Base-by-base conservation (phyloP, 1,284 basidiomycete species). In the Tremellales sp. region DNA sequence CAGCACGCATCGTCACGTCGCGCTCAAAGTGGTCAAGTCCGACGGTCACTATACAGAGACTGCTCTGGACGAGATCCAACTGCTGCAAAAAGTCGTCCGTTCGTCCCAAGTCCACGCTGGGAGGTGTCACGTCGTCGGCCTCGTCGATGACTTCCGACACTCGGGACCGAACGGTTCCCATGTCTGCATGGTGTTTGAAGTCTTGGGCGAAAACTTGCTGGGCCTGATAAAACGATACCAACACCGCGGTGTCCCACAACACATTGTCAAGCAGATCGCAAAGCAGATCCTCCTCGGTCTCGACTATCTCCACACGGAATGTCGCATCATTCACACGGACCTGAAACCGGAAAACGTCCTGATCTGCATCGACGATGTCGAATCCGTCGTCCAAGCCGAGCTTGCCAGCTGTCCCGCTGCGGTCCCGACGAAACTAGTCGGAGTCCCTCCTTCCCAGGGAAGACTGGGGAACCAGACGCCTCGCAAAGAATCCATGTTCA, bases 121-220 rank as follows among this genome's bases (percentile, higher is more conserved):
- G 8, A 68, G 76, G 40, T 64, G 72, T 53, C 77, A 78, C 54
- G 92, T 97, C 72, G 94, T 97, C 68, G 88, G 87, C 25, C 87
- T 98, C 62, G 84, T 98, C 40, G 94, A 98, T 76, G 90, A 97
- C 70, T 98, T 98, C 73, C 82, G 86, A 31, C 95, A 98, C 74
- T 86, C 86, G 52, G 95, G 94, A 0, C 93, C 93, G 13, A 97
- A 98, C 70, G 94, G 94, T 40, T 86, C 83, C 16, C 94, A 98
- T 74, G 88, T 98, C 55, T 98, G 95, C 79, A 98, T 98, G 94
- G 94, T 98, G 14, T 97, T 97, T 67, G 94, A 98, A 74, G 95
- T 98, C 28, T 81, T 98, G 9, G 94, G 95, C 48, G 95, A 98
- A 76, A 97, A 97, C 69, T 76, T 98, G n/a, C 81, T 98, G 1